phyloP scores from a whole-genome alignment of 106 monocot species.

The Xerophyta viscosa region DNA sequence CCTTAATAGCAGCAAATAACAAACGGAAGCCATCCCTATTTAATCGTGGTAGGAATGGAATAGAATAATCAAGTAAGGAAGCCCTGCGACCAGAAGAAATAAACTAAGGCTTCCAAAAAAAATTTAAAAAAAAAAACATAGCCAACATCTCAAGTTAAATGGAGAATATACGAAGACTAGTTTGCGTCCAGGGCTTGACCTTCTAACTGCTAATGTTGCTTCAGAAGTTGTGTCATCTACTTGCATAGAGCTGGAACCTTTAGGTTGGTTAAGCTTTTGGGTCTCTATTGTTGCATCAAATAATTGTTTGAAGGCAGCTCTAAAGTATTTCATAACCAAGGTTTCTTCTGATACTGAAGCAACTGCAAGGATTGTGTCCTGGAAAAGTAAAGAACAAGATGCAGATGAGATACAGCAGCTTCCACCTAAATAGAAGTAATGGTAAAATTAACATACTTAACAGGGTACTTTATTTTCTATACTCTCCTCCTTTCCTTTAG shows the following conservation, averaged over 20 bases:
- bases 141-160: not conserved
- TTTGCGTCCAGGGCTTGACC: constrained; percentile 14
- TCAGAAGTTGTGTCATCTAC: constrained; percentile 34
- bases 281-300: constrained; percentile 42
- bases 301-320: constrained; percentile 35
- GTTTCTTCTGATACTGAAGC: constrained; percentile 72
- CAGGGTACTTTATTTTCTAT: too few relatives aligned
- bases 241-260: constrained; percentile 44
- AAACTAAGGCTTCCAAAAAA: not conserved
- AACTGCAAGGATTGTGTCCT: constrained; percentile 64
- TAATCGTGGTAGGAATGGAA: constrained; percentile 71
- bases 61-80: constrained; percentile 62
- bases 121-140: not conserved
- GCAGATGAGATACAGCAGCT: too few relatives aligned
- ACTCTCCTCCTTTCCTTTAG: too few relatives aligned
- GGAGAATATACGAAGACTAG: not conserved
- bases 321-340: constrained; percentile 46
- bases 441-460: too few relatives aligned
- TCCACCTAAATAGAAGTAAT: too few relatives aligned
- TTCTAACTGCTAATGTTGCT: constrained; percentile 27
- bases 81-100: constrained; percentile 44
- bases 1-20: constrained; percentile 57
- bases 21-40: constrained; percentile 44
- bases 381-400: constrained; percentile 4
- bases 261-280: constrained; percentile 25